Base-by-base conservation (phyloP, 768 basidiomycete genomes). In the Panaeolus papilionaceus region DNA sequence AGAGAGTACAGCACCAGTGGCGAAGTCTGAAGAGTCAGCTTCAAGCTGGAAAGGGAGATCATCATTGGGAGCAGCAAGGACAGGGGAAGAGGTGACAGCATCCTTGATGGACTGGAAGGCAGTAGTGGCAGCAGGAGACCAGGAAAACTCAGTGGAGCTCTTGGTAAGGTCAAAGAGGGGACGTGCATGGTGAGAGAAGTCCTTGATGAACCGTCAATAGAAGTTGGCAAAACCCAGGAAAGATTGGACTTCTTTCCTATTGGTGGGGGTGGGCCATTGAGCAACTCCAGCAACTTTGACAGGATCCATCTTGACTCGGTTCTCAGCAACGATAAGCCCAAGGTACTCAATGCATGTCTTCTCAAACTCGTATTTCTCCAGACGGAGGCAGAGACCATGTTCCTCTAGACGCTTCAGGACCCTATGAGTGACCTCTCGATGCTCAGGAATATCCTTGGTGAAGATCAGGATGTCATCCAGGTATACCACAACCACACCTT, bases 1-100 rank as follows among this genome's bases (percentile, higher is more conserved):
- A 81, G 74, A 80, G 28, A 33, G 28, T 2, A 33, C 28, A 33
- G 28, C 10, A 84, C 81, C 4, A 73, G 64, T 16, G 73, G 79
- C 68, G 61, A 69, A 86, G 84, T 66, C 2, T 79, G 79, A 0
- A 78, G 82, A 66, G 83, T 85, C 74, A 74, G 61, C 66, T 38
- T 66, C 47, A 28, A 66, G n/a, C 18, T 38, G 14, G 38, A 33
- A 66, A 20, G 65, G 65, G 16, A 18, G 20, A 16, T 37, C 37
- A 26, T 61, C 28, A 37, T 37, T 20, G 12, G 54, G 54, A 26
- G 42, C 20, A 42, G 44, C 26, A 20, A 78, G 72, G 7, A 78
- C 66, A 1, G 79, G 80, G 2, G 73, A 67, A 0, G 69, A 62
- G 0, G 73, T 73, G 12, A 81, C 63, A 0, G 23, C 28, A 0